Evolutionary conservation across 352 stramenopile genomes (phyloP).

Genomic region (Phytophthora tentaculata): DNA sequence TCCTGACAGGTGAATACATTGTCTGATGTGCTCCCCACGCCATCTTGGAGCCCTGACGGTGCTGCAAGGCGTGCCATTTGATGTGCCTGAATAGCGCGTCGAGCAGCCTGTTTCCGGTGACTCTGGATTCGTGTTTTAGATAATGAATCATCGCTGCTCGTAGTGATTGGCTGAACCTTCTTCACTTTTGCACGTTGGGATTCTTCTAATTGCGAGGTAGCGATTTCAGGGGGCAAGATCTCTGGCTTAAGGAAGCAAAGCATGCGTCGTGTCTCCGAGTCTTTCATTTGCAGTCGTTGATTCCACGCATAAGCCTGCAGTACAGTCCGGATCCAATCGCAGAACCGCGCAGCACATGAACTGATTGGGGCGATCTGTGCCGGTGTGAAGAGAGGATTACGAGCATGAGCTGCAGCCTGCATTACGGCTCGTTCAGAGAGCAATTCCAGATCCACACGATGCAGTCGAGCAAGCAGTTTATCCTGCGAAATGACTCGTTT

Average conservation of each 20-base stretch:
- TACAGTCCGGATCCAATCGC: conserved; percentile 82
- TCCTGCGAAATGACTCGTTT: conserved; percentile 74
- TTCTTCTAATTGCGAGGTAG: conserved; percentile 18
- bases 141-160: conserved; percentile 2
- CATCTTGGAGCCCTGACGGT: conserved; percentile 47
- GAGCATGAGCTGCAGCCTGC: conserved; percentile 52
- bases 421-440: conserved; percentile 43
- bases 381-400: conserved; percentile 74
- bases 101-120: conserved; percentile 43
- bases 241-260: conserved; percentile 65
- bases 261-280: conserved; percentile 47
- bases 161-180: background rate
- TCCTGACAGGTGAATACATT: conserved; percentile 74
- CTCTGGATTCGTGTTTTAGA: conserved; percentile 22
- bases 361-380: conserved; percentile 80
- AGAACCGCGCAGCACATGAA: conserved; percentile 87
- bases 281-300: conserved; percentile 42
- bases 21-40: conserved; percentile 29
- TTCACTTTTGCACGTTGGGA: conserved; percentile 2
- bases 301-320: conserved; percentile 80
- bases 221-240: conserved; percentile 37
- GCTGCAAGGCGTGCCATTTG: conserved; percentile 79
- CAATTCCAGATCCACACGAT: conserved; percentile 48
- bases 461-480: conserved; percentile 58
- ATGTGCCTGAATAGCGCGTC: conserved; percentile 66